Evolutionary conservation across 768 basidiomycete genomes (phyloP), one percentile per base, ranked within the genome.

Genomic region (Jaapia argillacea): DNA sequence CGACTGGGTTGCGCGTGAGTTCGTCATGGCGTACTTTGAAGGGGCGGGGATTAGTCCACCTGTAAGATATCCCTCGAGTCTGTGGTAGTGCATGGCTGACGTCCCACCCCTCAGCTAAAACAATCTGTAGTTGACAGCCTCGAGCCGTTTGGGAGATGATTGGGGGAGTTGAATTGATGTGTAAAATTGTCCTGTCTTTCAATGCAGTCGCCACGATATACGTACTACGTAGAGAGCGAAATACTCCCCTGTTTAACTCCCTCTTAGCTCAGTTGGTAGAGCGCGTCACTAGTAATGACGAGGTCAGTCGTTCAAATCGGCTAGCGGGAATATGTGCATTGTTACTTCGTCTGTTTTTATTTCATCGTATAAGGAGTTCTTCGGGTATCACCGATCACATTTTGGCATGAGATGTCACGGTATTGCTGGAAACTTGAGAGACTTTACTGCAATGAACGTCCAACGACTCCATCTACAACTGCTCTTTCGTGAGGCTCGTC

Each of bases 1-100:
- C 54, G 72, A 78, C 50, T 89, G 85, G 84, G 71, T 89, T 12
- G 77, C 84, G 0, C 76, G 72, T 7, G 76, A 87, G 53, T 76
- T 89, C 47, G 63, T 86, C 10, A 57, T 83, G 41, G 76, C 84
- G 38, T 89, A 88, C 55, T 85, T 88, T 54, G 79, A 82, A 44
- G 77, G 74, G 23, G 62, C 71, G 22, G 80, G 77, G 6, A 72
- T 81, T 12, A 88, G 85, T 57, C 82, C 84, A 28, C 66, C 78
- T 42, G 85, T 86, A 52, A 53, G 81, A 68, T 31, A 38, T 12
- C 10, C 10, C 10, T 22, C 37, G 7, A 21, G 37, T 7, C 40
- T 6, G 2, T 13, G 20, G 36, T 39, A 16, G 10, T 33, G 10
- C 28, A 10, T 33, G 10, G 16, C 28, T 33, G 28, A 33, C 28